Percentiles rank a stretch among this genome's conserved stretches.
Conservation (phyloP, 495 filamentous ascomycete species). For the Hypoxylon lenormandii region DNA sequence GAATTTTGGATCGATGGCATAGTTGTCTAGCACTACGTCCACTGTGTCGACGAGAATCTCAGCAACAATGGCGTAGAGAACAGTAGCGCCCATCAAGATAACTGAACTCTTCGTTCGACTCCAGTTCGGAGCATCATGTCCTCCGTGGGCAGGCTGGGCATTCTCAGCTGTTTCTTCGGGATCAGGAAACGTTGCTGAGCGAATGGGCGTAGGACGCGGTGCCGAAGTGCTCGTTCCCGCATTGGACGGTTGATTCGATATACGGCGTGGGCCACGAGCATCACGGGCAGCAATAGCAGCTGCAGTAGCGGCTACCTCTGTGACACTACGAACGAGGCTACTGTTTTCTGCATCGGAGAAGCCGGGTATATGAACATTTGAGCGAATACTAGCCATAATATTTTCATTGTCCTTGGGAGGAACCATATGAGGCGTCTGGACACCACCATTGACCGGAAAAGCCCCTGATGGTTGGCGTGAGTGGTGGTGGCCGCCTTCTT, state of each 20-base stretch:
- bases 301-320: constrained; percentile 91
- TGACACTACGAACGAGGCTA: constrained; percentile 80
- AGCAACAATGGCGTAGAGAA: constrained; percentile 94
- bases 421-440: constrained; percentile 73
- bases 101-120: constrained; percentile 87
- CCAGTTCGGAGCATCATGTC: constrained; percentile 99
- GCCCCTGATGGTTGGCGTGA: constrained; percentile 59
- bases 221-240: constrained; percentile 47
- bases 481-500: constrained; percentile 52
- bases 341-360: constrained; percentile 83
- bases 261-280: constrained; percentile 55
- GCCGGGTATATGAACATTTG: constrained; percentile 69
- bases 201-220: constrained; percentile 50
- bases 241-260: constrained; percentile 44
- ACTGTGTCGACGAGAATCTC: constrained; percentile 97
- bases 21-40: constrained; percentile 87
- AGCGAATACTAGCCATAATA: constrained; percentile 51
- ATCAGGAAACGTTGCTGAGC: constrained; percentile 57
- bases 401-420: constrained; percentile 72
- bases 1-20: constrained; percentile 97
- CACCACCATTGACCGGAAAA: constrained; percentile 45
- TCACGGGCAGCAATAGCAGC: constrained; percentile 90
- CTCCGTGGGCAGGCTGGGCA: constrained; percentile 71
- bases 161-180: constrained; percentile 55
- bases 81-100: constrained; percentile 87